Conservation (phyloP, 768 basidiomycete species). For the Boletus rubescentipes region DNA sequence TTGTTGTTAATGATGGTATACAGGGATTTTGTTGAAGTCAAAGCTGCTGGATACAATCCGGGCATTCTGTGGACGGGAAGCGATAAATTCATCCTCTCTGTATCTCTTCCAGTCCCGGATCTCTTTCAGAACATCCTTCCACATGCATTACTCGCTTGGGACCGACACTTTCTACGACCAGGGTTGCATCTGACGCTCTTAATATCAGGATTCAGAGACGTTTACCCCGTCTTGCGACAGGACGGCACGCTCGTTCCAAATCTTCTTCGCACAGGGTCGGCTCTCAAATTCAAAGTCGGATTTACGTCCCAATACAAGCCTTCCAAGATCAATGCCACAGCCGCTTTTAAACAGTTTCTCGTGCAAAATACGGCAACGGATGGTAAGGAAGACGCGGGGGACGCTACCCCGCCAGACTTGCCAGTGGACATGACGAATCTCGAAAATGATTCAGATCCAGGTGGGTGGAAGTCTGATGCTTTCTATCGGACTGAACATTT, state of each 20-base stretch:
- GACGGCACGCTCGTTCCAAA: constrained; percentile 41
- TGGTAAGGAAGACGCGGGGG: constrained; percentile 16
- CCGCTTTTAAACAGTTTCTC: constrained; percentile 51
- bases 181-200: constrained; percentile 63
- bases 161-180: constrained; percentile 56
- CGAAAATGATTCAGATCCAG: not conserved
- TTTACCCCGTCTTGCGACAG: constrained; percentile 51
- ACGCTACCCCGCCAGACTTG: not conserved
- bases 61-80: constrained; percentile 53
- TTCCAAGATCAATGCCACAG: constrained; percentile 43
- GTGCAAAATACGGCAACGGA: constrained; percentile 33
- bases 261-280: constrained; percentile 36
- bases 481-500: constrained; percentile 24
- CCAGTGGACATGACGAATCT: not conserved
- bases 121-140: constrained; percentile 55
- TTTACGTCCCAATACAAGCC: constrained; percentile 63
- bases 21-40: constrained; percentile 62
- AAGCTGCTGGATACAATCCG: constrained; percentile 56
- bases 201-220: constrained; percentile 52
- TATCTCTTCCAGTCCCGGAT: constrained; percentile 54
- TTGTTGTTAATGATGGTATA: not conserved
- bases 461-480: not conserved
- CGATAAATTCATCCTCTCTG: constrained; percentile 53
- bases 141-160: constrained; percentile 74
- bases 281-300: constrained; percentile 60